A percentile compares a stretch with the other conserved stretches of the same genome.
These are phyloP conservation scores for Aspergillus sp. DNA, from an alignment of 2,329 filamentous ascomycete species.

Conservation along the genomic window DNA sequence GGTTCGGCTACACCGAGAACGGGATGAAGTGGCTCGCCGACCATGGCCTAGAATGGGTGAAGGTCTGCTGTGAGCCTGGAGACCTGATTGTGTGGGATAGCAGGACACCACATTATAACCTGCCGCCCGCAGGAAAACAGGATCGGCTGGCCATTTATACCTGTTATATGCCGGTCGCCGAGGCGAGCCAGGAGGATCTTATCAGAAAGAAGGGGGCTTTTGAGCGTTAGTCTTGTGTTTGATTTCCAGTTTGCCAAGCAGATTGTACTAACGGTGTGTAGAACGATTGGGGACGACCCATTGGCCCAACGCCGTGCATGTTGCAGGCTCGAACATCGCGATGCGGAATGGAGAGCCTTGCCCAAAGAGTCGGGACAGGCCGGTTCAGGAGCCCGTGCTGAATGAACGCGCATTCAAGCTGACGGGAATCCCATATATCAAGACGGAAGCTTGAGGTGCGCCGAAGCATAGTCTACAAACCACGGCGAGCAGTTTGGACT, in stretches of 20 bases:
- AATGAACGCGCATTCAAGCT: conserved; percentile 51
- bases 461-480: not conserved
- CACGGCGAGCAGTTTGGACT: too few species aligned
- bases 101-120: conserved; percentile 46
- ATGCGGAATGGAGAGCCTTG: conserved; percentile 27
- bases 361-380: conserved; percentile 40
- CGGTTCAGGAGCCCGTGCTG: conserved; percentile 46
- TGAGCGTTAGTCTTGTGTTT: conserved; percentile 26
- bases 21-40: conserved; percentile 41
- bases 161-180: conserved; percentile 47
- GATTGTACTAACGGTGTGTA: not conserved
- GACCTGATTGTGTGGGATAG: conserved; percentile 51
- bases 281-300: conserved; percentile 47
- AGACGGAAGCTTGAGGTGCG: not conserved
- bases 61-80: conserved; percentile 50
- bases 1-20: conserved; percentile 35
- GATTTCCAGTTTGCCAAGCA: not conserved
- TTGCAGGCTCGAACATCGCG: conserved; percentile 27
- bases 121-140: conserved; percentile 35
- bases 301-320: conserved; percentile 37
- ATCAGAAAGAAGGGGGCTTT: conserved; percentile 49
- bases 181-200: conserved; percentile 48
- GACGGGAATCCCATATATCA: conserved; percentile 53
- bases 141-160: conserved; percentile 46
- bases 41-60: conserved; percentile 36